Base-by-base conservation (phyloP, 2,329 filamentous ascomycete species). In the Aspergillus intermedius region DNA sequence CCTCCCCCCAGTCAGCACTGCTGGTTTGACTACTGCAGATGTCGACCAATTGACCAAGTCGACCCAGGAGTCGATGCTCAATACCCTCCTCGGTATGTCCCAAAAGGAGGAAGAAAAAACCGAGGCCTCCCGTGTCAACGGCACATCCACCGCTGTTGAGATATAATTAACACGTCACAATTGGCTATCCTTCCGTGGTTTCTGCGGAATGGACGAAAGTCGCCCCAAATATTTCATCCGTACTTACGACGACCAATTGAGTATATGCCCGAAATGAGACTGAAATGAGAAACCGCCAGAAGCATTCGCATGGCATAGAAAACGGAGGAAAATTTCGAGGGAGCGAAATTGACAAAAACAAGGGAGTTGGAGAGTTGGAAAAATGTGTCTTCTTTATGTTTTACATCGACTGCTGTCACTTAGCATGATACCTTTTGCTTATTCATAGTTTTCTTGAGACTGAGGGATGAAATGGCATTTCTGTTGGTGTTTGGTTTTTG, bases 1-100 rank as follows among this genome's bases (percentile, higher is more conserved):
- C 19, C 75, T 95, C 46, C 81, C 87, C 60, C 88, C 90, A 2
- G 90, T 96, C 53, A 76, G 82, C 44, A 96, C 90, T 9, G 77
- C 80, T 55, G 82, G 81, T 46, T 77, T 94, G 55, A 87, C 81
- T 15, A 52, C 85, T 21, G 82, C 83, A 46, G 89, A 95, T 65
- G 88, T 95, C 46, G 86, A 93, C 57, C 78, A 80, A 50, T 74
- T 95, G 41, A 78, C 84, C 45, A 75, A 77, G 48, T 78, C 77
- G 47, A 88, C 85, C 2, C 79, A 84, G 49, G 84, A 89, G 17
- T 69, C 82, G 45, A 95, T 95, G 89, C 77, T 91, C 54, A 77
- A 78, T 55, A 85, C 67, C 45, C 56, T 80, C 15, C 60, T 68
- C 43, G 68, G 68, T 28, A 66, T 80, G 55, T 68, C 66, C 23